Evolutionary conservation across 2,329 filamentous ascomycete genomes (phyloP).

Genomic region (Fusarium pseudocircinatum): DNA sequence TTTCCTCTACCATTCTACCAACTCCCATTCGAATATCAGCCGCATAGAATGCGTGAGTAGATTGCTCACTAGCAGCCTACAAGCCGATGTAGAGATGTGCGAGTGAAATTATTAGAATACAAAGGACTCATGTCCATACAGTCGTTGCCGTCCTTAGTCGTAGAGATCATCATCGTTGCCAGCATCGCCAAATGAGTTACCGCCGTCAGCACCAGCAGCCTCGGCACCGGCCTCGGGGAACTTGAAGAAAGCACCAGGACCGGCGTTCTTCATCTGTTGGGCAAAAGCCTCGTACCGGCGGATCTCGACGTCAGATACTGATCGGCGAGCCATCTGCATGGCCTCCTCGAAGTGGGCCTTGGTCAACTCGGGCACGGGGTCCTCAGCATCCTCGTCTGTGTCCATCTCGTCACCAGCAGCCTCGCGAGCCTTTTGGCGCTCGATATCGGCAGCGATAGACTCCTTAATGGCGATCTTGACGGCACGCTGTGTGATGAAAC

Average conservation of each 20-base stretch:
- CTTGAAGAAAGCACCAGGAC: constrained; percentile 96
- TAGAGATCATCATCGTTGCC: constrained; percentile 98
- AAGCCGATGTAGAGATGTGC: constrained; percentile 48
- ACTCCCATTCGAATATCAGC: constrained; percentile 48
- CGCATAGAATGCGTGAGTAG: constrained; percentile 40
- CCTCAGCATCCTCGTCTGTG: constrained; percentile 77
- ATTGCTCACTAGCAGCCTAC: constrained; percentile 25
- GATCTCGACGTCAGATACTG: constrained; percentile 96
- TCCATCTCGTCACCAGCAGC: constrained; percentile 83
- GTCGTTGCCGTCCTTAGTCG: constrained; percentile 68
- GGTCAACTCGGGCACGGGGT: constrained; percentile 95
- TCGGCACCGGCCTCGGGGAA: constrained; percentile 80
- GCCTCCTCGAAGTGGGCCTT: constrained; percentile 98
- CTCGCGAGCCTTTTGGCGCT: constrained; percentile 88
- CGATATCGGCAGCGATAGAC: constrained; percentile 87
- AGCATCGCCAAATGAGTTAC: constrained; percentile 79
- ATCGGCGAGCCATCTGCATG: constrained; percentile 93
- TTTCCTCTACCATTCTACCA: constrained; percentile 48
- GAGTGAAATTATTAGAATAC: constrained; percentile 60
- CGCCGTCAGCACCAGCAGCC: constrained; percentile 67
- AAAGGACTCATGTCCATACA: constrained; percentile 45
- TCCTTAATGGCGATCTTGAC: constrained; percentile 99
- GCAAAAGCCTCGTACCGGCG: constrained; percentile 98
- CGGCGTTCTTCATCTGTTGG: constrained; percentile 98
- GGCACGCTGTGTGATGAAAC: constrained; percentile 97